Conservation (phyloP, 2,329 filamentous ascomycete genomes). For the Podosphaera leucotricha region DNA sequence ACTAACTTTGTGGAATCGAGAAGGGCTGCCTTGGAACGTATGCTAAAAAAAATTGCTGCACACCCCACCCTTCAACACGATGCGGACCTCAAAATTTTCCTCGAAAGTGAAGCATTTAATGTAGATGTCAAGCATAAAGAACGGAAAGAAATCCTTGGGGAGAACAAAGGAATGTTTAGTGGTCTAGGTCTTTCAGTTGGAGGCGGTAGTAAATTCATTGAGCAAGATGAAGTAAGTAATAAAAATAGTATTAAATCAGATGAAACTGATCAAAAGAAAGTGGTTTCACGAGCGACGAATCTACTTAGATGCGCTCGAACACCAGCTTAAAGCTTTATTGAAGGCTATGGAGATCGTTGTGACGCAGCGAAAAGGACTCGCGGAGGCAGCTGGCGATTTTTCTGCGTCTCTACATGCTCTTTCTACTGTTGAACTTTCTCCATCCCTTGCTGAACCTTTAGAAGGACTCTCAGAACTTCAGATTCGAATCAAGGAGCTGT, state of each 20-base stretch:
- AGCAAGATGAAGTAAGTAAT: constrained; percentile 68
- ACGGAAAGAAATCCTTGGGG: constrained; percentile 62
- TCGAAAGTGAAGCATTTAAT: constrained; percentile 91
- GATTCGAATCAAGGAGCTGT: constrained; percentile 79
- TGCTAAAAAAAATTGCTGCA: constrained; percentile 86
- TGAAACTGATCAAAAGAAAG: constrained; percentile 20
- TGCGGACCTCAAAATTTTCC: constrained; percentile 78
- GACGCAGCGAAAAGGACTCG: constrained; percentile 71
- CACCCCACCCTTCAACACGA: constrained; percentile 86
- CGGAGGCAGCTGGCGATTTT: constrained; percentile 84
- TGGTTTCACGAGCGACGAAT: constrained; percentile 97
- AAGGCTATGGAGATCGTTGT: constrained; percentile 92
- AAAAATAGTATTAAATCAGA: not conserved
- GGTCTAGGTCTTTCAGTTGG: constrained; percentile 61
- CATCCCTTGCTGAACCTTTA: constrained; percentile 64
- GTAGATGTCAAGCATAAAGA: constrained; percentile 97
- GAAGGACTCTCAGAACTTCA: constrained; percentile 86
- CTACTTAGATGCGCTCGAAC: constrained; percentile 84
- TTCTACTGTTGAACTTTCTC: constrained; percentile 77
- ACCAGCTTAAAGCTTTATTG: constrained; percentile 67
- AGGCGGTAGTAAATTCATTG: constrained; percentile 68
- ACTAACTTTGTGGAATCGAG: constrained; percentile 89
- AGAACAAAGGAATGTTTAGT: constrained; percentile 85
- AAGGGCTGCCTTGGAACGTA: constrained; percentile 77
- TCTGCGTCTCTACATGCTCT: constrained; percentile 80